Evolutionary conservation across 768 basidiomycete genomes (phyloP).

Genomic region (Suillus variegatus): DNA sequence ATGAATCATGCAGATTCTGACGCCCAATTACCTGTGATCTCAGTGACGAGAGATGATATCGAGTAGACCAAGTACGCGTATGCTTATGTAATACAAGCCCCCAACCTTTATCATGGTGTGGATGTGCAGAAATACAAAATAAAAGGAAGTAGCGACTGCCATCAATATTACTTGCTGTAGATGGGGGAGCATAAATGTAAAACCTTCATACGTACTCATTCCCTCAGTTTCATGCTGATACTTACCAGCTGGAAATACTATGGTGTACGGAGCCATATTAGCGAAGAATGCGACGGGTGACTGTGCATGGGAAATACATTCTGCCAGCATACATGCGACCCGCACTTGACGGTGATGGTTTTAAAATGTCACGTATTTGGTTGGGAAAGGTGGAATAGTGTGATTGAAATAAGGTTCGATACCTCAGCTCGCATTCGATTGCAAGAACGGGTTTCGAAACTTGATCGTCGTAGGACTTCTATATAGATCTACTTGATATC

Average conservation of each 20-base stretch:
- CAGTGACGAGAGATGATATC: slow-evolving; percentile 14
- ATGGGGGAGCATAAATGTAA: background rate
- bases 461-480: background rate
- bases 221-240: background rate
- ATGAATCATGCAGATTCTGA: slow-evolving; percentile 11
- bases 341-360: background rate
- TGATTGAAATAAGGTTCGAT: background rate
- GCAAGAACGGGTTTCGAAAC: background rate
- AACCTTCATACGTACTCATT: background rate
- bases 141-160: background rate
- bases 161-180: background rate
- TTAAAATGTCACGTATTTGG: background rate
- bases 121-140: background rate
- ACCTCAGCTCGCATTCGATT: background rate
- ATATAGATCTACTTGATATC: background rate
- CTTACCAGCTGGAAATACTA: background rate
- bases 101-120: background rate
- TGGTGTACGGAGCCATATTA: background rate
- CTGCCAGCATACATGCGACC: background rate
- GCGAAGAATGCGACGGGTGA: background rate
- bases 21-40: slow-evolving; percentile 9
- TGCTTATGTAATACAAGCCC: slow-evolving; percentile 29
- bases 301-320: background rate
- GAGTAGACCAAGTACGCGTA: slow-evolving; percentile 4
- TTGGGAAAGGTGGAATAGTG: background rate